A percentile compares a stretch with the other conserved stretches of the same genome.
Evolutionary conservation across 2,329 filamentous ascomycete genomes (phyloP).

Genomic region (Fusarium succisae): DNA sequence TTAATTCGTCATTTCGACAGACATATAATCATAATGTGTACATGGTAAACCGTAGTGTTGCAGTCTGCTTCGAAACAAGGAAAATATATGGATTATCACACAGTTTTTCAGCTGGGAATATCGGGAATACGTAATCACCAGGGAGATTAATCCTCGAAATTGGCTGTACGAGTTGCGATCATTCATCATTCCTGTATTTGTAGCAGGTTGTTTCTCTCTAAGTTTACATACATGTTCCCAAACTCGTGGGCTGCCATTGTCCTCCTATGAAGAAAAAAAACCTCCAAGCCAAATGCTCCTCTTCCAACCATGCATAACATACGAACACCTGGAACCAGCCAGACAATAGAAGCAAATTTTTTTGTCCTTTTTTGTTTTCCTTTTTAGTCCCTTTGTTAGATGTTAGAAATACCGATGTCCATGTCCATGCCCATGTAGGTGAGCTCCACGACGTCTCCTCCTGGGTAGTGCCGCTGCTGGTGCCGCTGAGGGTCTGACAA

Average conservation of each 20-base stretch:
- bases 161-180: constrained; percentile 31
- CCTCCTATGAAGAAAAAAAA: constrained; percentile 48
- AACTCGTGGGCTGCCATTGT: constrained; percentile 45
- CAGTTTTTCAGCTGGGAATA: neutral
- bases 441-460: constrained; percentile 44
- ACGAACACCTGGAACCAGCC: constrained; percentile 50
- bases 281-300: constrained; percentile 48
- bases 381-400: constrained; percentile 18
- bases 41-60: neutral
- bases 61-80: neutral
- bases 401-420: constrained; percentile 41
- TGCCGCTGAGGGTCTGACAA: constrained; percentile 25
- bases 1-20: neutral
- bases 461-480: constrained; percentile 5
- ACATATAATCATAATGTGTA: neutral
- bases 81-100: neutral
- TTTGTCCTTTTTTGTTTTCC: constrained; percentile 19
- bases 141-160: constrained; percentile 24
- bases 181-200: constrained; percentile 45
- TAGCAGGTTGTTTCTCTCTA: constrained; percentile 43
- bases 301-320: constrained; percentile 48
- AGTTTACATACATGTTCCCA: constrained; percentile 49
- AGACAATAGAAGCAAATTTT: constrained; percentile 40
- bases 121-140: constrained; percentile 11
- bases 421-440: constrained; percentile 53